Evolutionary conservation across 371 early-diverging fungal species (phyloP).

Genomic region (Cokeromyces recurvatus): DNA sequence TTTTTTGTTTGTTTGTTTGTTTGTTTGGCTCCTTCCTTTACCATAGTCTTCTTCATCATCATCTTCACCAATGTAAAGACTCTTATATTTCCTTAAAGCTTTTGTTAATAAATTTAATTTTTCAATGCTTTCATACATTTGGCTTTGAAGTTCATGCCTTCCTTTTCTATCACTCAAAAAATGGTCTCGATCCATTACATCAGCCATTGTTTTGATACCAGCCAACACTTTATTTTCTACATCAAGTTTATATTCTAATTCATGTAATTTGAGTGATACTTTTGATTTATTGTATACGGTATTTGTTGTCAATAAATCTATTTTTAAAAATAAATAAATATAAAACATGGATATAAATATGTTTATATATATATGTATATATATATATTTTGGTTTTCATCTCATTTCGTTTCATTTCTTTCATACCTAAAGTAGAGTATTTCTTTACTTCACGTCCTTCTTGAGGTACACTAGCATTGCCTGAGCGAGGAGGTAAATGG

Average conservation of each 20-base stretch:
- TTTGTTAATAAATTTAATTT: slow-evolving; percentile 77
- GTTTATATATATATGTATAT: too few relatives aligned
- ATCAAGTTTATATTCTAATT: slow-evolving; percentile 83
- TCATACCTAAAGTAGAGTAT: slow-evolving; percentile 39
- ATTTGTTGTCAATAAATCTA: slow-evolving; percentile 69
- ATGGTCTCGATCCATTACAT: slow-evolving; percentile 41
- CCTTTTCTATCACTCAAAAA: slow-evolving; percentile 50
- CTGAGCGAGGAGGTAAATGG: slow-evolving; percentile 17
- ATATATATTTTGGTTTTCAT: too few relatives aligned
- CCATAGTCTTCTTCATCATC: slow-evolving; percentile 52
- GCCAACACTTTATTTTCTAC: slow-evolving; percentile 87
- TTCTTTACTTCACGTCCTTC: slow-evolving; percentile 21
- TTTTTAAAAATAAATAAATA: background rate
- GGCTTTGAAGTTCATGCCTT: slow-evolving; percentile 59
- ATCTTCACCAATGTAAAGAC: slow-evolving; percentile 70
- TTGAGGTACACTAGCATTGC: slow-evolving; percentile 14
- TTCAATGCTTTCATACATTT: slow-evolving; percentile 74
- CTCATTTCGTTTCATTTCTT: background rate
- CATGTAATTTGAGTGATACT: slow-evolving; percentile 81
- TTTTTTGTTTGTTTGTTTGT: too few relatives aligned
- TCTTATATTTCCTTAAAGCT: slow-evolving; percentile 81
- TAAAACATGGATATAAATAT: too few relatives aligned
- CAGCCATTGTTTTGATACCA: slow-evolving; percentile 63
- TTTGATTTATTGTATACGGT: slow-evolving; percentile 79
- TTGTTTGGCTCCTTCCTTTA: too few relatives aligned